Conservation (phyloP, 2,329 filamentous ascomycete species). For the Diaporthe caulivora region DNA sequence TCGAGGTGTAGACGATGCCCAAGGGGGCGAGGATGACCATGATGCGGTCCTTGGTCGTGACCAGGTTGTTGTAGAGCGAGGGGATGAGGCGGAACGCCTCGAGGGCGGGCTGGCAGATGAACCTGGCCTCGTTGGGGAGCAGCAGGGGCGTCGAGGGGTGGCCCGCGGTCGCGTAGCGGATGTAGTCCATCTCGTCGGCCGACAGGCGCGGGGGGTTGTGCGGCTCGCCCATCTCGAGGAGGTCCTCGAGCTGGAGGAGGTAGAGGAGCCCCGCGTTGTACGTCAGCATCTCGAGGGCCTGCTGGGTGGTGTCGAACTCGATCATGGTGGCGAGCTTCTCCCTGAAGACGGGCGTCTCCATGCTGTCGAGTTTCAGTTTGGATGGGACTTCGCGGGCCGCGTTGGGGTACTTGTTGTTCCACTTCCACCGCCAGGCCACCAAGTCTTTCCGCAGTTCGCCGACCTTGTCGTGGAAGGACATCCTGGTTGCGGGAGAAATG, state of each 20-base stretch:
- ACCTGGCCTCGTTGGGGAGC: conserved; percentile 34
- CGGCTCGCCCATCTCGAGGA: conserved; percentile 33
- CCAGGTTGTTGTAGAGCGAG: conserved; percentile 39
- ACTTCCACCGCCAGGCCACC: conserved; percentile 31
- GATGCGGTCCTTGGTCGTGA: conserved; percentile 38
- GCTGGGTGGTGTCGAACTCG: conserved; percentile 37
- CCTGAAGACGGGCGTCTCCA: conserved; percentile 36
- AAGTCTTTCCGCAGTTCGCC: conserved; percentile 14
- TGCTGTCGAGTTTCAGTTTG: conserved; percentile 25
- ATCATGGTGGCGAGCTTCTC: conserved; percentile 35
- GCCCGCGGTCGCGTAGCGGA: not conserved
- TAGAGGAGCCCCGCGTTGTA: conserved; percentile 40
- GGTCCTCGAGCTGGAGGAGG: conserved; percentile 38
- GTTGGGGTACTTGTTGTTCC: conserved; percentile 16
- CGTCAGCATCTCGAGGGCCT: conserved; percentile 39
- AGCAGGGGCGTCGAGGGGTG: conserved; percentile 31
- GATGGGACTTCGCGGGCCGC: conserved; percentile 35
- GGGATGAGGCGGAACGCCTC: conserved; percentile 40
- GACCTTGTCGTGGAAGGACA: conserved; percentile 28
- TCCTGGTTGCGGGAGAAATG: conserved; percentile 29
- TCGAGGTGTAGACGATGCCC: conserved; percentile 39
- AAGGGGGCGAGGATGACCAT: conserved; percentile 40
- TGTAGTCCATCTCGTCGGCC: conserved; percentile 3
- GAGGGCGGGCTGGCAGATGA: conserved; percentile 38
- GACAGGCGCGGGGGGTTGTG: conserved; percentile 28